Conservation (phyloP, 768 basidiomycete genomes). For the Tylopilus subfusipes region DNA sequence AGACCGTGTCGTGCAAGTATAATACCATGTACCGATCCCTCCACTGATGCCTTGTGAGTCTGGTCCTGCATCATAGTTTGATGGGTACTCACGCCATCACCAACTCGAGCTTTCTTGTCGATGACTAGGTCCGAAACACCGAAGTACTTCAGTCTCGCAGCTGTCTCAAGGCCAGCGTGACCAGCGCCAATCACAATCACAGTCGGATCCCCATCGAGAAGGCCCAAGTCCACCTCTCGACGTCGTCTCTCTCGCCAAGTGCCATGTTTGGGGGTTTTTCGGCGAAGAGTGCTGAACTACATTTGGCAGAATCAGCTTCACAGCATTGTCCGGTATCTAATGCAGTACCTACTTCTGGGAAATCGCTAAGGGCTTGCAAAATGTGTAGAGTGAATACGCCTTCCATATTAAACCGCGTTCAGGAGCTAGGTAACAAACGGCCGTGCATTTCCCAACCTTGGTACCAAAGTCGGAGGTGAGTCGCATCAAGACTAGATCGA, state of each 20-base stretch:
- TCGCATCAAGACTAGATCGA: constrained; percentile 58
- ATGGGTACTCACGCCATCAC: constrained; percentile 37
- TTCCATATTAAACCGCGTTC: constrained; percentile 47
- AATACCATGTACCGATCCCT: constrained; percentile 56
- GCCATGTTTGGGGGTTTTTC: background rate
- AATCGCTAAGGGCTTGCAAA: constrained; percentile 54
- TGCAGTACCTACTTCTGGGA: constrained; percentile 44
- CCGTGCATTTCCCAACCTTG: constrained; percentile 47
- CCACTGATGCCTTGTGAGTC: constrained; percentile 35
- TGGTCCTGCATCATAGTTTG: background rate
- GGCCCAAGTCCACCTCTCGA: constrained; percentile 28
- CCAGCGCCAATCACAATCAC: constrained; percentile 65
- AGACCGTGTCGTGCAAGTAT: constrained; percentile 51
- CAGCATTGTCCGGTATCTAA: background rate
- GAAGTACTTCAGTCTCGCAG: constrained; percentile 62
- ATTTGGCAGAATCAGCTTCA: background rate
- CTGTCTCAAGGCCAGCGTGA: constrained; percentile 62
- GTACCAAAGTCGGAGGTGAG: constrained; percentile 54
- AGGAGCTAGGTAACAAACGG: constrained; percentile 53
- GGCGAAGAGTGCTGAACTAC: background rate
- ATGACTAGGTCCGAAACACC: constrained; percentile 54
- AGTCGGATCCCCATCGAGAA: constrained; percentile 47
- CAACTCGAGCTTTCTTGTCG: constrained; percentile 49
- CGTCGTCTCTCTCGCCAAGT: constrained; percentile 46
- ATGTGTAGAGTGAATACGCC: constrained; percentile 57